Percentiles rank a stretch among this genome's conserved stretches.
Conservation (phyloP, 805 yeast species). For the Metschnikowia hibisci region DNA sequence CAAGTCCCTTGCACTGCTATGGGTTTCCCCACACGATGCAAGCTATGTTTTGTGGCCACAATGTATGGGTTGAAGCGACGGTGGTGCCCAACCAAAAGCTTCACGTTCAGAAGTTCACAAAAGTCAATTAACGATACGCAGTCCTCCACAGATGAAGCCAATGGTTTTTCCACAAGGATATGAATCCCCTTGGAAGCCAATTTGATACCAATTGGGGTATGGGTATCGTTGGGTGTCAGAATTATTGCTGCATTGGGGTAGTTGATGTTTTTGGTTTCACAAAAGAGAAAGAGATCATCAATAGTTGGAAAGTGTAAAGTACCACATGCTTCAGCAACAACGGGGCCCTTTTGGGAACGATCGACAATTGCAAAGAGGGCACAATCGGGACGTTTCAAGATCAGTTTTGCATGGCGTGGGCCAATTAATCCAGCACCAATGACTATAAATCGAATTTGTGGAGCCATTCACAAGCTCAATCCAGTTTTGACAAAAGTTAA, state of each 20-base stretch:
- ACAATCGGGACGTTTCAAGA: slow-evolving; percentile 19
- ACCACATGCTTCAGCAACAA: slow-evolving; percentile 17
- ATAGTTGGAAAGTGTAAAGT: slow-evolving; percentile 20
- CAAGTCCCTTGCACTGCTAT: slow-evolving; percentile 41
- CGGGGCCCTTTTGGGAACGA: slow-evolving; percentile 22
- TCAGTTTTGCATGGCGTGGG: slow-evolving; percentile 26
- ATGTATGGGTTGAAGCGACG: slow-evolving; percentile 42
- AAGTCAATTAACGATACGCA: slow-evolving; percentile 30
- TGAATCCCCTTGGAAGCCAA: slow-evolving; percentile 36
- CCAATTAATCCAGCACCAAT: slow-evolving; percentile 29
- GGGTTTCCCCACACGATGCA: slow-evolving; percentile 28
- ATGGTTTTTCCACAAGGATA: slow-evolving; percentile 39
- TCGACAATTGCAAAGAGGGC: slow-evolving; percentile 25
- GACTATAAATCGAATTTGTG: slow-evolving; percentile 12
- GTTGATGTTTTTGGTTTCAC: slow-evolving; percentile 14
- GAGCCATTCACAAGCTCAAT: slow-evolving; percentile 4
- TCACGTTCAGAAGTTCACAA: slow-evolving; percentile 24
- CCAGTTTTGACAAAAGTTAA: no score
- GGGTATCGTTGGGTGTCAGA: slow-evolving; percentile 42
- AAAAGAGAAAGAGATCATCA: slow-evolving; percentile 18
- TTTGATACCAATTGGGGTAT: slow-evolving; percentile 29
- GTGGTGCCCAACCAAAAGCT: slow-evolving; percentile 40
- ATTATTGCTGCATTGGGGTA: slow-evolving; percentile 40
- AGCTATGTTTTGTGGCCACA: slow-evolving; percentile 32
- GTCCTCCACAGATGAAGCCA: slow-evolving; percentile 33